Percentiles rank a stretch among this genome's conserved stretches.
Evolutionary conservation across 345 rosid species (phyloP).

Genomic region (Syzygium aromaticum): DNA sequence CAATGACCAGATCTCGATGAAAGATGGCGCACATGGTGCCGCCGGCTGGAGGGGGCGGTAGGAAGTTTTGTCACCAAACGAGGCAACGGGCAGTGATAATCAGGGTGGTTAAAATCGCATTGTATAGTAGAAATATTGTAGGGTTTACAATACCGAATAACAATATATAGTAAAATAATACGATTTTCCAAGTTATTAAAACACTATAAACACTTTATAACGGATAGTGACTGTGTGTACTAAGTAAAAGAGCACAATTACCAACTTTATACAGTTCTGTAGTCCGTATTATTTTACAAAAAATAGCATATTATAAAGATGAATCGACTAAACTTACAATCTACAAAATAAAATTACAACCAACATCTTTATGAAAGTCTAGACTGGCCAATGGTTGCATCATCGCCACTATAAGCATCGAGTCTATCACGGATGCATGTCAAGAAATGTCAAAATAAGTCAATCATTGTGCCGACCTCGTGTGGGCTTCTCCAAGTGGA

Average conservation of each 20-base stretch:
- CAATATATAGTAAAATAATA: too few species aligned
- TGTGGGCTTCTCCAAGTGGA: neutral
- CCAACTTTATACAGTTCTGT: neutral
- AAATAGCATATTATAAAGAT: neutral
- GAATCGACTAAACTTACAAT: neutral
- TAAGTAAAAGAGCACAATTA: neutral
- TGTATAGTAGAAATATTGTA: neutral
- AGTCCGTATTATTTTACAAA: neutral
- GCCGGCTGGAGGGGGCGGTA: neutral
- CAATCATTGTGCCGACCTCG: neutral
- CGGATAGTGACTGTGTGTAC: neutral
- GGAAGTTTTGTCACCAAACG: neutral
- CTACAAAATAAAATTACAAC: neutral
- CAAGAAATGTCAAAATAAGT: neutral
- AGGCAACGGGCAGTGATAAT: neutral
- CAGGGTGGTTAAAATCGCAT: neutral
- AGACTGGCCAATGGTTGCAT: neutral
- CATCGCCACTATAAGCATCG: neutral
- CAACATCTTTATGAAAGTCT: neutral
- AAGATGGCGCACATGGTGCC: neutral
- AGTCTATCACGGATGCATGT: neutral
- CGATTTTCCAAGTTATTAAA: too few species aligned
- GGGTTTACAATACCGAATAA: neutral
- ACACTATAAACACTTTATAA: accelerated
- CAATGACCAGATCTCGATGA: neutral